phyloP scores from a whole-genome alignment of 2,329 filamentous ascomycete species.

The Aspergillus novofumigatus region DNA sequence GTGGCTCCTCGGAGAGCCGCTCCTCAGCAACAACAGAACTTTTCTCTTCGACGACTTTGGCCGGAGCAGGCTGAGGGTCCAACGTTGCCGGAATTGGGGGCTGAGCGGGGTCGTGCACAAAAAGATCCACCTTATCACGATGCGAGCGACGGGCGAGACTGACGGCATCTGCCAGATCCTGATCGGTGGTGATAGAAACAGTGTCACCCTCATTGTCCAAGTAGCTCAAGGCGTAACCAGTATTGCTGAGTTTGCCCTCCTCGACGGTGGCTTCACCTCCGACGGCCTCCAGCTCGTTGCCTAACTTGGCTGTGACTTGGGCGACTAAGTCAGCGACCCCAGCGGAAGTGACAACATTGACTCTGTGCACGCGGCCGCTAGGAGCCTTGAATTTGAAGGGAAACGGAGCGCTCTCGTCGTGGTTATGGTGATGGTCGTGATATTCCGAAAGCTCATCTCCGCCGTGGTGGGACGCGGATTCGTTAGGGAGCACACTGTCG shows the following conservation, averaged over 20 bases:
- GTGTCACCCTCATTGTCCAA: constrained; percentile 95
- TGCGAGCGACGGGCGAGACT: constrained; percentile 70
- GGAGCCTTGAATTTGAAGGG: constrained; percentile 99
- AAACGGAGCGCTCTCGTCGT: constrained; percentile 70
- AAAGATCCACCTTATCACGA: constrained; percentile 93
- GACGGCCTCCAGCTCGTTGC: constrained; percentile 73
- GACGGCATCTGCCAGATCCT: constrained; percentile 88
- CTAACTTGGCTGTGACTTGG: constrained; percentile 78
- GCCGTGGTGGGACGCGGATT: constrained; percentile 91
- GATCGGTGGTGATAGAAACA: constrained; percentile 93
- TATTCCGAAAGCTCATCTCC: constrained; percentile 73
- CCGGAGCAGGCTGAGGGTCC: constrained; percentile 53
- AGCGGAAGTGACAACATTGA: constrained; percentile 76
- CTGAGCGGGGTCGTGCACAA: constrained; percentile 89
- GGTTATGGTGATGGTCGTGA: constrained; percentile 56
- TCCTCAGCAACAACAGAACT: constrained; percentile 47
- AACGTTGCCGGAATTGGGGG: constrained; percentile 68
- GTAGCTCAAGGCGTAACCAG: constrained; percentile 90
- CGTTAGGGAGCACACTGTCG: constrained; percentile 85
- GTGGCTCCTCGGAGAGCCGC: constrained; percentile 45
- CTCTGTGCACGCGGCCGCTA: constrained; percentile 84
- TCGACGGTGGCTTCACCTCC: constrained; percentile 75
- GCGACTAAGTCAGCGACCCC: constrained; percentile 76
- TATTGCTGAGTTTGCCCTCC: constrained; percentile 69
- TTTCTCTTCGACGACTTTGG: constrained; percentile 46